Percentiles rank a stretch among this genome's conserved stretches.
phyloP scores from a whole-genome alignment of 2,329 filamentous ascomycete genomes.

The Fusarium anguioides region DNA sequence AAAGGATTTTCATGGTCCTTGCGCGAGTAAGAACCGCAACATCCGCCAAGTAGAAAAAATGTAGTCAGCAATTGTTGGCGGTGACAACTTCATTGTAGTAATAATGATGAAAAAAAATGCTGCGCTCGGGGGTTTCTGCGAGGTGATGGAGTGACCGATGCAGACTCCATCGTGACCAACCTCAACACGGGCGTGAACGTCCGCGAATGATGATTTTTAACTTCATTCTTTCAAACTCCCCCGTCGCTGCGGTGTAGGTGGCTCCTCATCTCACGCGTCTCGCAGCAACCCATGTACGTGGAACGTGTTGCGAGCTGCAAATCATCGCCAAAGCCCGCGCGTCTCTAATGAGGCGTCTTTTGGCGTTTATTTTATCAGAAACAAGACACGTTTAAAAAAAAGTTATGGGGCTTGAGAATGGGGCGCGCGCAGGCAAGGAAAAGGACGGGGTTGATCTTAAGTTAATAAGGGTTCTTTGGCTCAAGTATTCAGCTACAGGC shows the following conservation, averaged over 20 bases:
- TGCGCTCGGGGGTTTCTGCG: slow-evolving; percentile 22
- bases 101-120: slow-evolving; percentile 28
- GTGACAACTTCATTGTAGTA: slow-evolving; percentile 34
- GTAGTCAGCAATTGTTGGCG: slow-evolving; percentile 18
- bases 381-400: slow-evolving; percentile 36
- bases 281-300: slow-evolving; percentile 46
- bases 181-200: slow-evolving; percentile 23
- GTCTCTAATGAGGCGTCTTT: slow-evolving; percentile 33
- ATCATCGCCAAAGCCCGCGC: slow-evolving; percentile 38
- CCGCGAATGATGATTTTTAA: slow-evolving; percentile 24
- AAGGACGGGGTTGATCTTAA: slow-evolving; percentile 36
- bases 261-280: slow-evolving; percentile 43
- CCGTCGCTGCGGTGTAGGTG: slow-evolving; percentile 35
- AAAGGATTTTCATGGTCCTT: slow-evolving; percentile 36
- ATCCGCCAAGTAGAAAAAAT: slow-evolving; percentile 23
- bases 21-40: slow-evolving; percentile 27
- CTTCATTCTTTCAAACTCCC: slow-evolving; percentile 14
- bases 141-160: slow-evolving; percentile 32
- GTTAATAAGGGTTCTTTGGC: slow-evolving; percentile 23
- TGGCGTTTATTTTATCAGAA: slow-evolving; percentile 34
- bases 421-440: slow-evolving; percentile 12
- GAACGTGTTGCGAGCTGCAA: slow-evolving; percentile 44
- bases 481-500: slow-evolving; percentile 10
- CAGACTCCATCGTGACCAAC: slow-evolving; percentile 38
- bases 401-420: slow-evolving; percentile 41